Conservation (phyloP, 2,329 filamentous ascomycete genomes). For the Neofusicoccum kwambonambiense region DNA sequence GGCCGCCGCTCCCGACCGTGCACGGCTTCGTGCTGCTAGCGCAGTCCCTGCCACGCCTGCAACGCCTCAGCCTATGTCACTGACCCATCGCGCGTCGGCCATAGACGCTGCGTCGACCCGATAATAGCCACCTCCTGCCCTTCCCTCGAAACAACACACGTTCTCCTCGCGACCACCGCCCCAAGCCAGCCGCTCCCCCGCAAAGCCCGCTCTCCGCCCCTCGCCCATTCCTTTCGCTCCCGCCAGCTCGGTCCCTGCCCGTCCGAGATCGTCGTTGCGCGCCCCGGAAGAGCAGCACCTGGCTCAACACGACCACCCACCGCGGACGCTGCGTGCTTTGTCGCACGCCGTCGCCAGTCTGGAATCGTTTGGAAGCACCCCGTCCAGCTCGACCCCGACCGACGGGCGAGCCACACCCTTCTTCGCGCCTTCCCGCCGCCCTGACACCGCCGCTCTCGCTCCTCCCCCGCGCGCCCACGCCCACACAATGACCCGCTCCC, state of each 20-base stretch:
- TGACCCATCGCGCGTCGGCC: background rate
- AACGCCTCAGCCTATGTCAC: conserved; percentile 11
- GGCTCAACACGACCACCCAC: background rate
- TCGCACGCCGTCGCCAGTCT: conserved; percentile 5
- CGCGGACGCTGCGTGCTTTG: background rate
- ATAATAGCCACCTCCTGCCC: conserved; percentile 6
- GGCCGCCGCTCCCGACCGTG: conserved; percentile 6
- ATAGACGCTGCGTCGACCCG: background rate
- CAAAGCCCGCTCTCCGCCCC: conserved; percentile 2
- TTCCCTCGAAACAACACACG: background rate
- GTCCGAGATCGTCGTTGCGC: conserved; percentile 2
- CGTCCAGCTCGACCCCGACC: conserved; percentile 1
- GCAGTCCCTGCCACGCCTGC: conserved; percentile 13
- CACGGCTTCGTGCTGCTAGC: conserved; percentile 3
- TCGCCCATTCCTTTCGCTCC: conserved; percentile 1
- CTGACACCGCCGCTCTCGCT: background rate
- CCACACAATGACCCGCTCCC: conserved; percentile 32
- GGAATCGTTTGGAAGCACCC: background rate
- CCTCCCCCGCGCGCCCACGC: background rate
- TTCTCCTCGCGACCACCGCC: background rate
- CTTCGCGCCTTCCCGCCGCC: conserved; percentile 3
- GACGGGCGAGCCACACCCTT: conserved; percentile 12
- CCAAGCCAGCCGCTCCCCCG: background rate
- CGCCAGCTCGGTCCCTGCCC: conserved; percentile 1
- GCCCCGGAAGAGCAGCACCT: background rate